phyloP scores from a whole-genome alignment of 2,329 filamentous ascomycete genomes.

The Calonectria honghensis region DNA sequence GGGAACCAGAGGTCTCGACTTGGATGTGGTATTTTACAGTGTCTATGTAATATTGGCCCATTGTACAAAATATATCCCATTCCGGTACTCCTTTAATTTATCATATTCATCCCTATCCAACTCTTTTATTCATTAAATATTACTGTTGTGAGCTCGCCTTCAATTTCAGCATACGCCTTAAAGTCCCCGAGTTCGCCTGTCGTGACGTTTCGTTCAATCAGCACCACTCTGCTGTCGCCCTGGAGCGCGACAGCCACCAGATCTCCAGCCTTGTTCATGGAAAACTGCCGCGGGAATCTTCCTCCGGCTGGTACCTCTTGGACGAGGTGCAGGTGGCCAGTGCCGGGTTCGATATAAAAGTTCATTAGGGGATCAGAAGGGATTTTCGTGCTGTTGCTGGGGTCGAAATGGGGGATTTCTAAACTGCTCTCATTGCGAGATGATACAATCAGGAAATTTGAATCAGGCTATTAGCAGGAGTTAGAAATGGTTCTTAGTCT shows the following conservation, averaged over 20 bases:
- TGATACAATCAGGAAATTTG: constrained; percentile 79
- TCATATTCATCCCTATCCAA: not conserved
- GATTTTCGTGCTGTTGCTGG: constrained; percentile 65
- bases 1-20: no score
- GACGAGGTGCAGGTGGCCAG: constrained; percentile 73
- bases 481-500: constrained; percentile 20
- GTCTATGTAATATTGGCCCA: not conserved
- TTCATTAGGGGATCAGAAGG: constrained; percentile 79
- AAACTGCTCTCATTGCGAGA: constrained; percentile 79
- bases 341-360: constrained; percentile 72
- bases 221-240: constrained; percentile 73
- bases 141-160: constrained; percentile 67
- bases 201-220: constrained; percentile 75
- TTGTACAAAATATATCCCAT: not conserved
- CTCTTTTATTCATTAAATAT: constrained; percentile 66
- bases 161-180: constrained; percentile 64
- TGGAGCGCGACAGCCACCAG: constrained; percentile 81
- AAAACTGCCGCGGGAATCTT: constrained; percentile 79
- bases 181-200: constrained; percentile 74
- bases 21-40: not conserved
- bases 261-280: constrained; percentile 77
- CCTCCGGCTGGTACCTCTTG: constrained; percentile 80
- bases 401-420: constrained; percentile 66
- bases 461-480: constrained; percentile 68
- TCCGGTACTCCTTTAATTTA: not conserved